Evolutionary conservation across 257 asterid genomes (phyloP).

Genomic region (Ballota nigra): DNA sequence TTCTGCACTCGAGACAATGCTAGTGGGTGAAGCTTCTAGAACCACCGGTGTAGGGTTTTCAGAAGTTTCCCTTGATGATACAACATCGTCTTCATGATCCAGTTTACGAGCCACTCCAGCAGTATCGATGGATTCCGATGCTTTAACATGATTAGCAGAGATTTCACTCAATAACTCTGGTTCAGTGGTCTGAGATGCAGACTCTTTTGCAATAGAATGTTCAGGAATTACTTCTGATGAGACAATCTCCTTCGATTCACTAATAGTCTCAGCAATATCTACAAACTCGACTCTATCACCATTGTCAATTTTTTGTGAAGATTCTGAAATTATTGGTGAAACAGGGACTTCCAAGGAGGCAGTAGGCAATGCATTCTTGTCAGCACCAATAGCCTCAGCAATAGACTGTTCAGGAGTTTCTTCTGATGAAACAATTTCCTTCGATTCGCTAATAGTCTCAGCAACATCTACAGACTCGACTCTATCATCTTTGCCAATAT

Average conservation of each 20-base stretch:
- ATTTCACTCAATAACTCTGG: conserved; percentile 15
- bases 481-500: conserved; percentile 10
- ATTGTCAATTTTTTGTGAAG: conserved; percentile 4
- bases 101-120: conserved; percentile 18
- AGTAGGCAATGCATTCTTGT: neutral
- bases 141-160: conserved; percentile 12
- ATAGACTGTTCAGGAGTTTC: conserved; percentile 10
- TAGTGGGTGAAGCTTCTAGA: conserved; percentile 20
- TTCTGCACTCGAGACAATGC: conserved; percentile 18
- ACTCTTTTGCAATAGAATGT: conserved; percentile 7
- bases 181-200: neutral
- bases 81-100: conserved; percentile 21
- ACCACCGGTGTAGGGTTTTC: conserved; percentile 7
- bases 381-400: no score
- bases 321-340: conserved; percentile 15
- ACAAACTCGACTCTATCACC: conserved; percentile 21
- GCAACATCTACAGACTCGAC: conserved; percentile 23
- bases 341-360: neutral
- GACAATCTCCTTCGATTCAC: neutral
- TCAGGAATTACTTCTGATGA: conserved; percentile 17
- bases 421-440: conserved; percentile 15
- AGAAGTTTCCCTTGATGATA: conserved; percentile 4
- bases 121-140: conserved; percentile 13
- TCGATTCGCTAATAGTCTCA: neutral
- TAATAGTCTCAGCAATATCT: conserved; percentile 13